These are phyloP conservation scores for Fusarium armeniacum DNA, from an alignment of 2,329 filamentous ascomycete species.

Conservation along the genomic window DNA sequence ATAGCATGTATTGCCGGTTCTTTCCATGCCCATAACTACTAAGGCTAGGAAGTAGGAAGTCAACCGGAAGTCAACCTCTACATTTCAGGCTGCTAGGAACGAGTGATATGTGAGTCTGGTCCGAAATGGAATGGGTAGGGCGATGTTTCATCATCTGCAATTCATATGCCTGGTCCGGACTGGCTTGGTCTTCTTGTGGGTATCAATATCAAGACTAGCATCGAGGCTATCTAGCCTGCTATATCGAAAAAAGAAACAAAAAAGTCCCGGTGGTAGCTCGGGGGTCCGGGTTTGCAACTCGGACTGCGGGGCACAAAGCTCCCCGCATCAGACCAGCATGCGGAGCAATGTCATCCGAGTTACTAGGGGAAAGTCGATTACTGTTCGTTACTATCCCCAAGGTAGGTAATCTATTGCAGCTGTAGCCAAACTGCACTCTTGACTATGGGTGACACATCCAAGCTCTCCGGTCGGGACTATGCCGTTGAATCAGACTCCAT, in stretches of 20 bases:
- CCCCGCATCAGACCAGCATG: slow-evolving; percentile 39
- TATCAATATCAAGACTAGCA: slow-evolving; percentile 33
- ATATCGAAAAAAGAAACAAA: slow-evolving; percentile 7
- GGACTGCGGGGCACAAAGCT: slow-evolving; percentile 38
- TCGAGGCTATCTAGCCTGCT: slow-evolving; percentile 1
- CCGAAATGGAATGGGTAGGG: not conserved
- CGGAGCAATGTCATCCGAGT: slow-evolving; percentile 24
- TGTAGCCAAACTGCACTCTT: slow-evolving; percentile 19
- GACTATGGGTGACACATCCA: slow-evolving; percentile 38
- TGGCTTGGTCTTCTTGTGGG: slow-evolving; percentile 17
- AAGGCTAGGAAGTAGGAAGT: not conserved
- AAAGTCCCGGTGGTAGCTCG: slow-evolving; percentile 30
- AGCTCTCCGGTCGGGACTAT: slow-evolving; percentile 27
- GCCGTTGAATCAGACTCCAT: slow-evolving; percentile 63
- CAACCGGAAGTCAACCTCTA: not conserved
- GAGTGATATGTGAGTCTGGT: not conserved
- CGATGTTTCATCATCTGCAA: not conserved
- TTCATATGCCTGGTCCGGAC: not conserved
- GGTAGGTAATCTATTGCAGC: slow-evolving; percentile 18
- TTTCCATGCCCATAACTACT: not conserved
- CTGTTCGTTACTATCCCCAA: slow-evolving; percentile 1
- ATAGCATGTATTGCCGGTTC: not conserved
- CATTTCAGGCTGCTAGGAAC: not conserved
- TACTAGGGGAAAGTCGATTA: slow-evolving; percentile 12
- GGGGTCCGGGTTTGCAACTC: slow-evolving; percentile 29